Conservation (phyloP, 2,329 filamentous ascomycete genomes). For the Hymenoscyphus fraxineus region DNA sequence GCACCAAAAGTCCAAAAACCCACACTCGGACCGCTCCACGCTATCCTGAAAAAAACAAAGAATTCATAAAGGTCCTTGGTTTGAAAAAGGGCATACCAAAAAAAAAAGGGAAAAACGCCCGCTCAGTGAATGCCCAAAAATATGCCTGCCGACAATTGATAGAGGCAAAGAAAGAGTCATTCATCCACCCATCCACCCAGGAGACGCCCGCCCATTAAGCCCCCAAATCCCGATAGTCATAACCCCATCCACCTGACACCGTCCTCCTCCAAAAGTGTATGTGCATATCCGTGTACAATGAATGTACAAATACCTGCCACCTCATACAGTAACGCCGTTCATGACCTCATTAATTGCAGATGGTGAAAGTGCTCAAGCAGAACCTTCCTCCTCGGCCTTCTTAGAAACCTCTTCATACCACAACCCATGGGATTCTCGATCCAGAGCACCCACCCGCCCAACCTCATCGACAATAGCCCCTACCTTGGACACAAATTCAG, state of each 20-base stretch:
- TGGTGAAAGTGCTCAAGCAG: not conserved
- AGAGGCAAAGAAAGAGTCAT: too few species aligned
- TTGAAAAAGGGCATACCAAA: too few species aligned
- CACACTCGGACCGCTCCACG: too few species aligned
- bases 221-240: not conserved
- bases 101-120: too few species aligned
- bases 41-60: too few species aligned
- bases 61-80: too few species aligned
- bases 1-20: too few species aligned
- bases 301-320: not conserved
- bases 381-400: not conserved
- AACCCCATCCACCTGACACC: not conserved
- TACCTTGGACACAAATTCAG: conserved; percentile 69
- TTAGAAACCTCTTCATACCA: conserved; percentile 59
- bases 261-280: not conserved
- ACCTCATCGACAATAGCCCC: conserved; percentile 67
- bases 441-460: conserved; percentile 60
- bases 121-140: too few species aligned
- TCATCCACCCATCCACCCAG: too few species aligned
- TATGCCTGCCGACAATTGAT: too few species aligned
- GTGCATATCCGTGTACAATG: not conserved
- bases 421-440: conserved; percentile 61
- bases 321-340: not conserved
- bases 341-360: not conserved
- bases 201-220: not conserved